phyloP scores from a whole-genome alignment of 2,329 filamentous ascomycete genomes.

The Hansfordia pulvinata region DNA sequence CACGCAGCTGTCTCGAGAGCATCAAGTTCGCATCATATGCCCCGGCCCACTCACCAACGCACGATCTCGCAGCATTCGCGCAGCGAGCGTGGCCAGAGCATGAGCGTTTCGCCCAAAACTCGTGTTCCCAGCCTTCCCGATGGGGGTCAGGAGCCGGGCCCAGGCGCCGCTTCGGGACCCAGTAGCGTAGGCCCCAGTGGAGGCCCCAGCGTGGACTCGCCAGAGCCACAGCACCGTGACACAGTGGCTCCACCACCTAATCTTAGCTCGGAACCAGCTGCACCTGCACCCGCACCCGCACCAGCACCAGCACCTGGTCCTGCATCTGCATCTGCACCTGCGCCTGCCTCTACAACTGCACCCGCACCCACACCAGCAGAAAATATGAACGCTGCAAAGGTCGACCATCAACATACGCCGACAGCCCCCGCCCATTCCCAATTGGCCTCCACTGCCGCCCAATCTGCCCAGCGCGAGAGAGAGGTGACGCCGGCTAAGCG shows the following conservation, averaged over 20 bases:
- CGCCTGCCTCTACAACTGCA: too few species aligned
- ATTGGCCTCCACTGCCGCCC: constrained; percentile 2
- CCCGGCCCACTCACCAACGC: constrained; percentile 27
- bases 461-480: constrained; percentile 5
- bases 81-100: constrained; percentile 53
- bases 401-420: too few species aligned
- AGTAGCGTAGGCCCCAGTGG: too few species aligned
- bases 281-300: too few species aligned
- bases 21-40: constrained; percentile 31
- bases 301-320: too few species aligned
- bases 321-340: too few species aligned
- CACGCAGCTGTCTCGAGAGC: constrained; percentile 20
- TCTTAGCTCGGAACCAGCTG: too few species aligned
- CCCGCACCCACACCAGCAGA: too few species aligned
- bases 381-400: too few species aligned
- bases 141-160: constrained; percentile 11
- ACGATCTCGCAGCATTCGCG: constrained; percentile 38
- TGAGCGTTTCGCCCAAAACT: constrained; percentile 72
- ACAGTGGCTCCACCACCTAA: too few species aligned
- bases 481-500: constrained; percentile 28
- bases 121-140: constrained; percentile 35
- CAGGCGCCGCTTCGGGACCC: constrained; percentile 22
- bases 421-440: background rate
- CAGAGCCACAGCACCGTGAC: too few species aligned
- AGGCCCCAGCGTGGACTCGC: too few species aligned